Conservation (phyloP, 2,329 filamentous ascomycete species). For the Aspergillus quadrilineatus region DNA sequence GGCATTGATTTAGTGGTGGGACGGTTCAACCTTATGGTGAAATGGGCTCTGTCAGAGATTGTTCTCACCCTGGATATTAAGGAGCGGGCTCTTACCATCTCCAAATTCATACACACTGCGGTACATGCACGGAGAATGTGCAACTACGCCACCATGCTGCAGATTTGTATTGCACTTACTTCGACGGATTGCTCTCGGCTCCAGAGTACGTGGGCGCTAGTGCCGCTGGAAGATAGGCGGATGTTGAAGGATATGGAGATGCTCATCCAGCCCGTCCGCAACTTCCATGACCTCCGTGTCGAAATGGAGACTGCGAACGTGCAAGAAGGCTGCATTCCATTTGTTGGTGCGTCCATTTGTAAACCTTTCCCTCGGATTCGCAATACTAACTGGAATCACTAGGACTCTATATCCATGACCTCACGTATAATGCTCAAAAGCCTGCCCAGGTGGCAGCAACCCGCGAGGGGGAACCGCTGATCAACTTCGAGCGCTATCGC, state of each 20-base stretch:
- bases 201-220: conserved; percentile 58
- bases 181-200: conserved; percentile 60
- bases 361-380: background rate
- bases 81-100: conserved; percentile 60
- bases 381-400: conserved; percentile 5
- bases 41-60: conserved; percentile 64
- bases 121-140: conserved; percentile 57
- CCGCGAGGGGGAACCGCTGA: conserved; percentile 52
- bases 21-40: conserved; percentile 66
- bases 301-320: conserved; percentile 63
- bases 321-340: conserved; percentile 64
- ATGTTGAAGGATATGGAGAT: conserved; percentile 59
- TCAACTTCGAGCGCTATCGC: conserved; percentile 67
- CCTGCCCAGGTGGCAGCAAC: conserved; percentile 54
- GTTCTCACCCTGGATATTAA: conserved; percentile 58
- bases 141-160: conserved; percentile 67
- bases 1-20: conserved; percentile 66
- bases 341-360: conserved; percentile 53
- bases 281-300: conserved; percentile 61
- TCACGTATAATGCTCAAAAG: conserved; percentile 67
- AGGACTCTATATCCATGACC: conserved; percentile 65
- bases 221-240: conserved; percentile 55
- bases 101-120: conserved; percentile 65
- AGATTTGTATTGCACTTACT: conserved; percentile 62
- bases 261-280: conserved; percentile 61